Conservation (phyloP, 345 rosid genomes). For the Heritiera littoralis region DNA sequence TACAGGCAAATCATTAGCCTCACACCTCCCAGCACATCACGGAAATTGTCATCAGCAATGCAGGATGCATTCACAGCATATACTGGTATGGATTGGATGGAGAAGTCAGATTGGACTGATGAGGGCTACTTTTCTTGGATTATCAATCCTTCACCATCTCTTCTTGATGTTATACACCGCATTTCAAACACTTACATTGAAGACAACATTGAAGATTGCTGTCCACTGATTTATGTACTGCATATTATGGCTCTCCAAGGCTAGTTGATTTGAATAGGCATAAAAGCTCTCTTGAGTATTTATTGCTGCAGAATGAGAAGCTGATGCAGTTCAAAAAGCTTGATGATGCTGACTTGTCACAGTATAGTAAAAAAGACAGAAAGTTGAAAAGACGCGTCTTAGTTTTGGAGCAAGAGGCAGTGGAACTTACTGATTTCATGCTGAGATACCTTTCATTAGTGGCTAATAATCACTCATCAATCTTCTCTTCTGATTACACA, state of each 20-base stretch:
- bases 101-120: conserved; percentile 56
- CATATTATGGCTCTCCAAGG: conserved; percentile 73
- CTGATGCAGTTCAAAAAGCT: conserved; percentile 41
- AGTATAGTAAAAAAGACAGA: conserved; percentile 34
- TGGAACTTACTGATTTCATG: conserved; percentile 62
- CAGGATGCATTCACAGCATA: conserved; percentile 50
- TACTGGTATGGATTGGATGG: conserved; percentile 66
- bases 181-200: conserved; percentile 47
- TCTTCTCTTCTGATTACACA: conserved; percentile 25
- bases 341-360: conserved; percentile 36
- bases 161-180: conserved; percentile 56
- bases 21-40: conserved; percentile 58
- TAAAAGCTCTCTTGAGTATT: conserved; percentile 62
- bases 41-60: conserved; percentile 52
- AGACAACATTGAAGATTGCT: conserved; percentile 48
- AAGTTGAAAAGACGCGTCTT: conserved; percentile 48
- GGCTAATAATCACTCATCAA: conserved; percentile 33
- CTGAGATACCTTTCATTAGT: conserved; percentile 45
- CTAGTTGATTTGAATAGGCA: conserved; percentile 83
- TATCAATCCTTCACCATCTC: conserved; percentile 59
- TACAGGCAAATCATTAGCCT: conserved; percentile 66
- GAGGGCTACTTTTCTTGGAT: conserved; percentile 84
- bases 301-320: conserved; percentile 48
- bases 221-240: conserved; percentile 54
- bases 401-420: conserved; percentile 64